Conservation (phyloP, 176 grass and related monocot genomes). For the Tuctoria greenei region DNA sequence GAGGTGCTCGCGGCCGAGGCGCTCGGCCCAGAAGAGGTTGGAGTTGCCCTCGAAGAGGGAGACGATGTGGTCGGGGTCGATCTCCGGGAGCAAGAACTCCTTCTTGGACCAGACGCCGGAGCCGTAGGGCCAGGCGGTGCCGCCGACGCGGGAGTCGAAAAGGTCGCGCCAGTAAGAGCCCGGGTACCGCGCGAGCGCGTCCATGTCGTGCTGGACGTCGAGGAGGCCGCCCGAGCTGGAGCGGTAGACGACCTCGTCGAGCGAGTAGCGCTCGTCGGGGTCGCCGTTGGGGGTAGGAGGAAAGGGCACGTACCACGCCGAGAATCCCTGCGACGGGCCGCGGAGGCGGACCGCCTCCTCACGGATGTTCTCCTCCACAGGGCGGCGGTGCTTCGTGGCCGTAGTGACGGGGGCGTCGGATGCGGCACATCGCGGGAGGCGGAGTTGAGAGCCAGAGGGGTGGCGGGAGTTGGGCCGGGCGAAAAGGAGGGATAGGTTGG, state of each 20-base stretch:
- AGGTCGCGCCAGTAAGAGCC: conserved; percentile 70
- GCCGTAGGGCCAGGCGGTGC: conserved; percentile 72
- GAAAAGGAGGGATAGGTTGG: conserved; percentile 51
- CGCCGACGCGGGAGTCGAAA: conserved; percentile 67
- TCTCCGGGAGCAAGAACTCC: conserved; percentile 77
- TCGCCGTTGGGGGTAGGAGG: conserved; percentile 35
- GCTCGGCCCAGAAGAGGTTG: conserved; percentile 83
- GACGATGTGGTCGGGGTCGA: conserved; percentile 75
- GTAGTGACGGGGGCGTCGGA: conserved; percentile 32
- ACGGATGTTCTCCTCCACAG: conserved; percentile 82
- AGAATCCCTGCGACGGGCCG: conserved; percentile 28
- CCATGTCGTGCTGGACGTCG: conserved; percentile 66
- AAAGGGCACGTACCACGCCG: conserved; percentile 54
- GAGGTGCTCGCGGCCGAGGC: conserved; percentile 69
- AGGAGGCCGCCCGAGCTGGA: conserved; percentile 65
- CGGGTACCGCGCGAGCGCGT: conserved; percentile 55
- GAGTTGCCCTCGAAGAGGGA: conserved; percentile 83
- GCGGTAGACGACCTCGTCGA: conserved; percentile 69
- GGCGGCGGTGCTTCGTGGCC: conserved; percentile 55
- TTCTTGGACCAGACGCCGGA: conserved; percentile 78
- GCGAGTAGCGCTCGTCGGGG: conserved; percentile 61
- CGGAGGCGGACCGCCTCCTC: conserved; percentile 62
- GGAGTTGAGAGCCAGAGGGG: conserved; percentile 20
- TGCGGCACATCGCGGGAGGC: conserved; percentile 34
- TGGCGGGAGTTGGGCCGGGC: conserved; percentile 41